Base-by-base conservation (phyloP, 1,139 yeast genomes). In the Suzukiozyma palmioleophila region DNA sequence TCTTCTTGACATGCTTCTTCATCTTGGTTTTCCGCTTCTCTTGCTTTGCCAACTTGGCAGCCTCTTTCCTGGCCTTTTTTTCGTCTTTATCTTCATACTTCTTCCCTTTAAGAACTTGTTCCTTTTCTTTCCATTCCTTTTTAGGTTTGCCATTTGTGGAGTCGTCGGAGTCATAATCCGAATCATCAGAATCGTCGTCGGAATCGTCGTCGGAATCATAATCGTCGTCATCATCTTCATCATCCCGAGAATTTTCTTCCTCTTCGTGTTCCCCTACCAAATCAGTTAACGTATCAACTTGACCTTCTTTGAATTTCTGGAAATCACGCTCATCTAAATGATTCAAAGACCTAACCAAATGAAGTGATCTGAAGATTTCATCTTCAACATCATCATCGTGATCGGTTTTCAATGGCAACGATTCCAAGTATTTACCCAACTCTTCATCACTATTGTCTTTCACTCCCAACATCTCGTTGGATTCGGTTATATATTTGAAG, bases 1-100 rank as follows among this genome's bases (percentile, higher is more conserved):
- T 84, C 75, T 92, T 92, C 67, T 92, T 92, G 31, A 88, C 64
- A 60, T 86, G 88, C 61, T 94, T 94, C 61, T 92, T 92, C 82
- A 92, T 84, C 60, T 94, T 94, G 4, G 81, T 81, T 56, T 88
- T 83, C 43, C 98, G 75, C 65, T 86, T 89, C 52, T 90, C 97
- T 52, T 84, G 84, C 46, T 88, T 86, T 12, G 81, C 88, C 31
- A 81, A 84, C 57, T 88, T 92, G 15, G 88, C 83, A 18, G 83
- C 84, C 52, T 83, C 84, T 61, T 94, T 94, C 41, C 97, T 75
- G 36, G 79, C 82, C 55, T 84, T 87, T 60, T 90, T 92, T 0
- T 71, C 81, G 18, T 88, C 96, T 55, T 89, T 84, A 54, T 90
- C 95, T 52, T 86, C 94, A 56, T 73, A 73, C 56, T 82, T 81